These are phyloP conservation scores for Thraustochytrium sp. DNA, from an alignment of 352 stramenopile species.

Conservation along the genomic window DNA sequence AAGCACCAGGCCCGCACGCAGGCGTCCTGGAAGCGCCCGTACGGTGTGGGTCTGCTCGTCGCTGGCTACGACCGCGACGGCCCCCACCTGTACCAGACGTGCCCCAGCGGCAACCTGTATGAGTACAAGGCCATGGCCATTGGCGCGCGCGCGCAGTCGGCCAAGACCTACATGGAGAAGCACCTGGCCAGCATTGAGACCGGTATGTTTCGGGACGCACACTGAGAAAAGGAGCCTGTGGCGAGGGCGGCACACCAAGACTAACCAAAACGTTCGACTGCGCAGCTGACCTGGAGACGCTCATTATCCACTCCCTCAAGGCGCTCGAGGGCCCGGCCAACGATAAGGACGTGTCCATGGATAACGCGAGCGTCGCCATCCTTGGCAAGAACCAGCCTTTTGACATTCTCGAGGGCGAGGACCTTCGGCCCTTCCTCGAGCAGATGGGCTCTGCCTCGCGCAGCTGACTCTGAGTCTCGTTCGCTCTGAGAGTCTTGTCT, in stretches of 20 bases:
- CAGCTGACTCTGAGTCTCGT: too few relatives aligned
- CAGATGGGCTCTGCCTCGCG: slow-evolving; percentile 2
- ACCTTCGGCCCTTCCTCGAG: slow-evolving; percentile 87
- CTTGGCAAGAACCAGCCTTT: slow-evolving; percentile 88
- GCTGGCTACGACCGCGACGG: slow-evolving; percentile 87
- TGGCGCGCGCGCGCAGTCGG: slow-evolving; percentile 89
- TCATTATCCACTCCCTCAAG: slow-evolving; percentile 96
- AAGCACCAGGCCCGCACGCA: slow-evolving; percentile 98
- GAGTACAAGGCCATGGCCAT: slow-evolving; percentile 98
- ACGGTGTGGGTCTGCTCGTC: slow-evolving; percentile 95
- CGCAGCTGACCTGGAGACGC: slow-evolving; percentile 79
- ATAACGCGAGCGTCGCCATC: slow-evolving; percentile 84
- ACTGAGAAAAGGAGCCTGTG: background rate
- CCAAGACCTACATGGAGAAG: slow-evolving; percentile 98
- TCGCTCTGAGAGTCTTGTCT: too few relatives aligned
- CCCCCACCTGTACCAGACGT: slow-evolving; percentile 96
- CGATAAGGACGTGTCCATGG: slow-evolving; percentile 85
- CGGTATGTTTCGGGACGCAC: background rate
- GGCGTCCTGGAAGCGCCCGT: slow-evolving; percentile 95
- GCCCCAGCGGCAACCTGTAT: slow-evolving; percentile 95
- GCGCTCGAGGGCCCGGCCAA: slow-evolving; percentile 89
- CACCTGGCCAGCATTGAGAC: slow-evolving; percentile 84
- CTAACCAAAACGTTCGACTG: background rate
- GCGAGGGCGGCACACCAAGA: background rate
- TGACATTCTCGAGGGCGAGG: slow-evolving; percentile 83